A percentile compares a stretch with the other conserved stretches of the same genome.
These are phyloP conservation scores for Punica granatum DNA, from an alignment of 345 rosid species.

Conservation along the genomic window DNA sequence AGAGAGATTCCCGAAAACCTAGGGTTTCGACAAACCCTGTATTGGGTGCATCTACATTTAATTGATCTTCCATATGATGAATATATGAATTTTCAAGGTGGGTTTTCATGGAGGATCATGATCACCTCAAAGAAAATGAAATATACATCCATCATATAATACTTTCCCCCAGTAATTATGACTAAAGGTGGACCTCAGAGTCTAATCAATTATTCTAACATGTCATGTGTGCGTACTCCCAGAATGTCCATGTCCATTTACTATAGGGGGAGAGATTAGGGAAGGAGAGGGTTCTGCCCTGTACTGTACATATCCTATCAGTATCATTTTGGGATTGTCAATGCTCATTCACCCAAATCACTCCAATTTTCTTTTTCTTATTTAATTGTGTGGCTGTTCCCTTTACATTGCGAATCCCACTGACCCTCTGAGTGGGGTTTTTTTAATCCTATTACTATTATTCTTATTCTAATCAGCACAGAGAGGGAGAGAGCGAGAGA, in stretches of 20 bases:
- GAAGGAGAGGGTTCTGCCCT: too few species aligned
- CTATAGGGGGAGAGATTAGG: too few species aligned
- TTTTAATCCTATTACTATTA: neutral
- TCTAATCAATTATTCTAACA: neutral
- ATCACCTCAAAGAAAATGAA: too few species aligned
- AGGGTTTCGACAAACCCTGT: too few species aligned
- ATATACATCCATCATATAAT: too few species aligned
- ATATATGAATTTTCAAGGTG: too few species aligned
- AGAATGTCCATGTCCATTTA: neutral
- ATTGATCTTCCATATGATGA: too few species aligned
- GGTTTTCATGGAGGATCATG: too few species aligned
- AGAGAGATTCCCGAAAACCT: too few species aligned
- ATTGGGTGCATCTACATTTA: too few species aligned
- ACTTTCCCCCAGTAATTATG: neutral
- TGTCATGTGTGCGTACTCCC: neutral
- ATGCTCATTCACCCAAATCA: neutral
- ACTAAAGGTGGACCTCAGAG: neutral
- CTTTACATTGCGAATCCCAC: conserved; percentile 1
- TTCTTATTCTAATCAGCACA: neutral
- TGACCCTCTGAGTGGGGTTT: neutral
- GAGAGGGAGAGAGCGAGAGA: neutral
- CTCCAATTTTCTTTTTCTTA: neutral
- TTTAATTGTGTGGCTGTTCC: neutral
- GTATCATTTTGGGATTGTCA: neutral
- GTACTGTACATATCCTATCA: neutral